Evolutionary conservation across 2,329 filamentous ascomycete genomes (phyloP), one percentile per base, ranked within the genome.

Genomic region (Byssoonygena ceratinophila): DNA sequence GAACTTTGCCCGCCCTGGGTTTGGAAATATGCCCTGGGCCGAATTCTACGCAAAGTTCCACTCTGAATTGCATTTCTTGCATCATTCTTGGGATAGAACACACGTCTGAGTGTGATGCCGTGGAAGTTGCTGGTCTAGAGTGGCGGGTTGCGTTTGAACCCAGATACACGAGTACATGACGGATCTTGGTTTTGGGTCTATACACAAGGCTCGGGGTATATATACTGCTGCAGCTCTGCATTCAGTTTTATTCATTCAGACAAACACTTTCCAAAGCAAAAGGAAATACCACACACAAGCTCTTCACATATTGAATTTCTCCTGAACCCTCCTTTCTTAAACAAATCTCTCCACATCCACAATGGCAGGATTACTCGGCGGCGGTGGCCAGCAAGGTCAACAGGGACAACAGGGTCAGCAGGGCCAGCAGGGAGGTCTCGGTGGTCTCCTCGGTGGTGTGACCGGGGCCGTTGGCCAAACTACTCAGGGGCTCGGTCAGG

Each of bases 381-480:
- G 49, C 49, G 43, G 40, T 31, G 43, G 43, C 18, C 32, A 36
- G 12, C 32, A 36, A 36, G 37, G 37, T 14, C 37, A 40, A 23
- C 37, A 40, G 16, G 6, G 6, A 16, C 40, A 46, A 9, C 40
- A 45, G 22, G 39, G 41, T 18, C 46, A 50, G 12, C 43, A 45
- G 18, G 43, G 44, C 12, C 43, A 52, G 29, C 51, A 55, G 46
- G 46, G 34, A 5, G 46, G 31, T 18, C 41, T 47, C 37, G 46
- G 46, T 12, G 53, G 43, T 7, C 41, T 51, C 14, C 41, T 55
- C 43, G 48, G 53, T 18, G 53, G 53, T 31, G 53, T 55, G 11
- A 52, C 48, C 11, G 49, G 49, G 6, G 53, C 48, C 22, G 41
- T 55, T 29, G 53, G 49, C 11, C 41, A 52, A n/a, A 52, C 53